phyloP scores from a whole-genome alignment of 1,284 basidiomycete species.

The Dichomitus squalens region DNA sequence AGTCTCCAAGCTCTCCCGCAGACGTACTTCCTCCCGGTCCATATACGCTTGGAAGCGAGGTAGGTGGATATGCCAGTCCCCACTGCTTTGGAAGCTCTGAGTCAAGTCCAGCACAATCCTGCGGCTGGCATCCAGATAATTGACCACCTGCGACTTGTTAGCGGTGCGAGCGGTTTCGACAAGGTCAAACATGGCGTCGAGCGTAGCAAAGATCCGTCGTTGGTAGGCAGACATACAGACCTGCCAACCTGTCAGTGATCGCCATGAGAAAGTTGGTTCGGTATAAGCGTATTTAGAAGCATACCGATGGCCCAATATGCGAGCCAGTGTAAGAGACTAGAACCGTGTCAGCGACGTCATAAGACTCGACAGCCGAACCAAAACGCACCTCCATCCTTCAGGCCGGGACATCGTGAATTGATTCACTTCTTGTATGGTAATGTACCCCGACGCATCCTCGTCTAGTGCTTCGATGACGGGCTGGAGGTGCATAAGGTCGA shows the following conservation, averaged over 20 bases:
- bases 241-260: constrained; percentile 5
- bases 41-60: constrained; percentile 24
- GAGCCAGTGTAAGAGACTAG: constrained; percentile 46
- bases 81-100: constrained; percentile 3
- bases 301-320: constrained; percentile 49
- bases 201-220: constrained; percentile 25
- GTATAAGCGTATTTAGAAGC: neutral
- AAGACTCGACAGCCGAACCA: too few species aligned
- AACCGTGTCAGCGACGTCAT: neutral
- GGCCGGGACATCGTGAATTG: constrained; percentile 36
- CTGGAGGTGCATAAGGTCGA: constrained; percentile 44
- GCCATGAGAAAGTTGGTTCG: neutral
- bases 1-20: constrained; percentile 28
- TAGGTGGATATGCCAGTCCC: constrained; percentile 2
- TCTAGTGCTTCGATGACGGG: constrained; percentile 50
- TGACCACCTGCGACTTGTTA: constrained; percentile 5
- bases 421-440: constrained; percentile 53
- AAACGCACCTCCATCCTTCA: constrained; percentile 32
- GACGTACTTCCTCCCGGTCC: constrained; percentile 18
- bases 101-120: constrained; percentile 1
- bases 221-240: constrained; percentile 14
- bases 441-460: constrained; percentile 49
- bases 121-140: constrained; percentile 25
- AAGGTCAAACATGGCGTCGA: constrained; percentile 26
- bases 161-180: neutral